Conservation (phyloP, 2,329 filamentous ascomycete species). For the Ascochyta lentis region DNA sequence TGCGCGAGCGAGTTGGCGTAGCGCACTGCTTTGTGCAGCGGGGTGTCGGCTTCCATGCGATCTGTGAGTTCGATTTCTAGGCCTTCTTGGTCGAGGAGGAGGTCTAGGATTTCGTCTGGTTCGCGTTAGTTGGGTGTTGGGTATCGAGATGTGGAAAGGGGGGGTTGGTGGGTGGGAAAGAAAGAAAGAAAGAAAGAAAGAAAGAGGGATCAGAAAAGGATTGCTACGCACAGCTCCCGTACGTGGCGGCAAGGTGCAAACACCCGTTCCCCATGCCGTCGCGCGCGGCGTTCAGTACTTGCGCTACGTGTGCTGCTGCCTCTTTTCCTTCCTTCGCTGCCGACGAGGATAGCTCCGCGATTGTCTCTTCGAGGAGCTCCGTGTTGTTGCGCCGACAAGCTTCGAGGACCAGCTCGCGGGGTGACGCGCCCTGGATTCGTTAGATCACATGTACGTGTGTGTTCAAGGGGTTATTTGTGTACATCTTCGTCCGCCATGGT, state of each 20-base stretch:
- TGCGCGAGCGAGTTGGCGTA: slow-evolving; percentile 74
- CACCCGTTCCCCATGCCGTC: slow-evolving; percentile 88
- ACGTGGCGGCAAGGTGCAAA: slow-evolving; percentile 85
- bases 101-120: slow-evolving; percentile 78
- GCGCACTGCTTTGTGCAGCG: slow-evolving; percentile 78
- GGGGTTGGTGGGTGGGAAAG: not conserved
- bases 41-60: slow-evolving; percentile 75
- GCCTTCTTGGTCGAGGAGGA: slow-evolving; percentile 80
- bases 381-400: slow-evolving; percentile 93
- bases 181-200: not conserved
- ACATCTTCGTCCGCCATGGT: slow-evolving; percentile 48
- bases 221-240: slow-evolving; percentile 76
- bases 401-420: slow-evolving; percentile 85
- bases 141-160: no score
- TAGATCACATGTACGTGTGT: not conserved
- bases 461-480: not conserved
- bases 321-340: slow-evolving; percentile 59
- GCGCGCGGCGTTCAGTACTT: slow-evolving; percentile 83
- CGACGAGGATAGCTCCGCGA: slow-evolving; percentile 59
- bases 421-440: slow-evolving; percentile 75
- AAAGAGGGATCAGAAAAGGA: no score
- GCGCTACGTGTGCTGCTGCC: slow-evolving; percentile 67
- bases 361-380: slow-evolving; percentile 78
- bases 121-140: no score
- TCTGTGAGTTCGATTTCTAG: slow-evolving; percentile 84